These are phyloP conservation scores for Neofusicoccum sp. DNA, from an alignment of 2,329 filamentous ascomycete genomes.

Conservation along the genomic window DNA sequence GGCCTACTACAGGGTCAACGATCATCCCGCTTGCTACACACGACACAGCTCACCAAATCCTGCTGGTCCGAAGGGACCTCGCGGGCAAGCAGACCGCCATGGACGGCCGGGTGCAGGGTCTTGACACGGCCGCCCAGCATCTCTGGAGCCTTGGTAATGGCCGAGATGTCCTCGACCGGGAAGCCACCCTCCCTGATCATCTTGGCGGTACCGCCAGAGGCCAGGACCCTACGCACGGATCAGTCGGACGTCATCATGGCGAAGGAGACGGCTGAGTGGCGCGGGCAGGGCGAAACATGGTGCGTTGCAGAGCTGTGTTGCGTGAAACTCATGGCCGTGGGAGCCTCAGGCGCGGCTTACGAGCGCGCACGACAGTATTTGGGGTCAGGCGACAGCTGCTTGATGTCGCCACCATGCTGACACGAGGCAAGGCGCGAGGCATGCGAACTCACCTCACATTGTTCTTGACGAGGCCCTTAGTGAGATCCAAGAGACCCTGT, in stretches of 20 bases:
- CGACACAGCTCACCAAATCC: conserved; percentile 63
- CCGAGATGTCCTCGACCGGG: conserved; percentile 95
- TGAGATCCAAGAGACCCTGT: conserved; percentile 75
- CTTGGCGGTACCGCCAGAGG: conserved; percentile 91
- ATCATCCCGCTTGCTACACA: neutral
- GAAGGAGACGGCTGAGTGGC: neutral
- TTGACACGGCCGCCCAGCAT: conserved; percentile 93
- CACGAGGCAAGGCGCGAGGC: neutral
- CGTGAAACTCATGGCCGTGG: no score
- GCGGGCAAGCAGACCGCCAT: conserved; percentile 84
- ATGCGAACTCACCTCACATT: conserved; percentile 65
- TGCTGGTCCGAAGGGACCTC: conserved; percentile 95
- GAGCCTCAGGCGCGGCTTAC: neutral
- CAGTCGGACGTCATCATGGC: neutral
- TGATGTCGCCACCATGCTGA: neutral
- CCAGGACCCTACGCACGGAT: conserved; percentile 63
- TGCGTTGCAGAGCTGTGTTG: neutral
- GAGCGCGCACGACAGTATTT: neutral
- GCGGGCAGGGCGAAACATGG: neutral
- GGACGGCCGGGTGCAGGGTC: conserved; percentile 92
- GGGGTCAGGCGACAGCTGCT: neutral
- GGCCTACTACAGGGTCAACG: conserved; percentile 35
- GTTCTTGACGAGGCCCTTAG: conserved; percentile 85
- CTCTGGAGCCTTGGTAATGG: conserved; percentile 91
- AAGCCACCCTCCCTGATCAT: conserved; percentile 97